phyloP scores from a whole-genome alignment of 225 moss, liverwort and hornwort species.

The Ulota crispa region DNA sequence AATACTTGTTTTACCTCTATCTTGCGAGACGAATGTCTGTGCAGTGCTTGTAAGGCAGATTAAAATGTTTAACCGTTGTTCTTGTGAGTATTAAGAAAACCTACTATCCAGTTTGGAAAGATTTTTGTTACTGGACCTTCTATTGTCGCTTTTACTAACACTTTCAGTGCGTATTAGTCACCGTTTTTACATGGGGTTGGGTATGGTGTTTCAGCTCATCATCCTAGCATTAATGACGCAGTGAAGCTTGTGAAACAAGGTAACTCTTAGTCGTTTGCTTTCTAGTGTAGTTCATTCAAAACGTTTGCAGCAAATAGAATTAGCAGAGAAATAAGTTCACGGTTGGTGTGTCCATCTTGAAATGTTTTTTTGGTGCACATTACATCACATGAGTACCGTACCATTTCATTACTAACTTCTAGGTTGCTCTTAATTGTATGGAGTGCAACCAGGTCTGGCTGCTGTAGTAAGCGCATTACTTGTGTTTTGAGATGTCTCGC shows the following conservation, averaged over 20 bases:
- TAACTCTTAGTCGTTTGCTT: constrained; percentile 12
- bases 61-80: background rate
- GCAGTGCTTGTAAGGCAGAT: background rate
- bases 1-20: background rate
- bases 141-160: background rate
- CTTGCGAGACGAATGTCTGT: background rate
- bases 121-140: background rate
- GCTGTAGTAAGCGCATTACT: background rate
- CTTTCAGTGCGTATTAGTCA: constrained; percentile 2
- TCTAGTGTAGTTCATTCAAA: background rate
- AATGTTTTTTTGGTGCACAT: background rate
- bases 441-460: background rate
- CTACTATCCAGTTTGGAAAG: background rate
- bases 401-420: background rate
- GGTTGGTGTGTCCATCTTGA: constrained; percentile 1
- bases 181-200: constrained; percentile 19
- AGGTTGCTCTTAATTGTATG: background rate
- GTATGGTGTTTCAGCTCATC: constrained; percentile 67
- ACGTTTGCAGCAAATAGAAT: background rate
- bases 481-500: constrained; percentile 10
- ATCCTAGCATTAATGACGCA: constrained; percentile 89
- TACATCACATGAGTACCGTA: background rate
- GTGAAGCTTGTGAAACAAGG: constrained; percentile 89
- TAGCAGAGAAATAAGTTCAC: background rate
- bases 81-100: background rate